Evolutionary conservation across 768 basidiomycete species (phyloP), one percentile per base, ranked within the genome.

Genomic region (Boletus rufocinnamomeus): DNA sequence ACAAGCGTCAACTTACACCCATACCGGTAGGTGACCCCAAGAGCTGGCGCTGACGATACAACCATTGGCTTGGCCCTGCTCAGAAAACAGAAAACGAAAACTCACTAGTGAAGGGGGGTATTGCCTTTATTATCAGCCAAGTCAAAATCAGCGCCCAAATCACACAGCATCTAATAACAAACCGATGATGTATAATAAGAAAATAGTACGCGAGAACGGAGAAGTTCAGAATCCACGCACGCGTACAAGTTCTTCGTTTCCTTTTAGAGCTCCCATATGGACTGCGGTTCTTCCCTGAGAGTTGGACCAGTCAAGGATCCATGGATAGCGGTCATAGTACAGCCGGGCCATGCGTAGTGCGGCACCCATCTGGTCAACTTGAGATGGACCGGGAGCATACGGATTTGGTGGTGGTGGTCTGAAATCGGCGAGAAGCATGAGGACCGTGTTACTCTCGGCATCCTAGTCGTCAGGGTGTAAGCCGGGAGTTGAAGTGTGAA

Each of bases 271-370:
- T 8, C 93, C 92, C 59, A 93, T 82, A 73, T 97, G 95, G 11
- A 97, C 78, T 2, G 94, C 89, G 1, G 95, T 97, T 75, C 87
- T 96, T 19, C 95, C 95, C 41, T 91, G 86, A 7, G 82, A 76
- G 71, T 97, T 95, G 43, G 92, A 89, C 95, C 95, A 97, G 70
- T 98, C 94, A 46, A 95, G 78, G 58, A 92, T 86, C 73, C 88
- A 87, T 0, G 91, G 82, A 74, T 93, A 95, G 13, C 91, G 87
- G 67, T 95, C 91, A 66, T 85, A 87, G 70, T 96, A 96, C 47
- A 91, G 67, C 28, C 87, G 82, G 9, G 93, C 90, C 94, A 97
- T 96, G 9, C 92, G 85, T 43, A 95, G 76, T 43, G 85, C 82
- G 35, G 91, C 89, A 56, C 84, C 84, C 62, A 86, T 84, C 61